A percentile compares a stretch with the other conserved stretches of the same genome.
phyloP scores from a whole-genome alignment of 2,329 filamentous ascomycete genomes.

The Albifimbria verrucaria region DNA sequence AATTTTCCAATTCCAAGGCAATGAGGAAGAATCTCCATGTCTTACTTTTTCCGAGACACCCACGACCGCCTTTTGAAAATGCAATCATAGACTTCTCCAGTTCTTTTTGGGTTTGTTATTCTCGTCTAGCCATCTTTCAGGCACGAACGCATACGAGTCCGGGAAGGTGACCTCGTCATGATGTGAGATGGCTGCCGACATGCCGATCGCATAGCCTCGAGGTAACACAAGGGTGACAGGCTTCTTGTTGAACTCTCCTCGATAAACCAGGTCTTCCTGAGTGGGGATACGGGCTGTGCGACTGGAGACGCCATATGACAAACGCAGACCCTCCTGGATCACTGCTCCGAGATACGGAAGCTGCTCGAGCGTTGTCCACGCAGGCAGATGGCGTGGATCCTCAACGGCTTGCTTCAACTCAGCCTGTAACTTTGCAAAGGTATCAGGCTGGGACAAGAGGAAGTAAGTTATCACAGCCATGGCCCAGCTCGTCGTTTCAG shows the following conservation, averaged over 20 bases:
- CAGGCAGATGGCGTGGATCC: slow-evolving; percentile 21
- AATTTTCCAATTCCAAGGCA: too few species aligned
- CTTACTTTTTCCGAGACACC: slow-evolving; percentile 30
- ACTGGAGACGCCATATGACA: slow-evolving; percentile 27
- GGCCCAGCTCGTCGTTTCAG: slow-evolving; percentile 27
- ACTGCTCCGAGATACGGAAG: slow-evolving; percentile 34
- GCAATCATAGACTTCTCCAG: slow-evolving; percentile 31
- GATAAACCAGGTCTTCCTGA: slow-evolving; percentile 27
- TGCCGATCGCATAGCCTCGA: slow-evolving; percentile 31
- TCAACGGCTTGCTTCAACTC: slow-evolving; percentile 23
- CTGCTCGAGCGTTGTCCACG: slow-evolving; percentile 26
- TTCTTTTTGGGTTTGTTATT: slow-evolving; percentile 12
- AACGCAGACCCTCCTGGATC: slow-evolving; percentile 30
- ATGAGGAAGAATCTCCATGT: too few species aligned
- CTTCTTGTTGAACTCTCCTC: slow-evolving; percentile 13
- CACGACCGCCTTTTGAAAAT: slow-evolving; percentile 34
- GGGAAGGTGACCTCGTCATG: slow-evolving; percentile 22
- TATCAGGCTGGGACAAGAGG: slow-evolving; percentile 26
- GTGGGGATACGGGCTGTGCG: slow-evolving; percentile 23
- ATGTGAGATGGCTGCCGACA: slow-evolving; percentile 32
- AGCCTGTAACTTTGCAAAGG: slow-evolving; percentile 18
- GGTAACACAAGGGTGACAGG: slow-evolving; percentile 24
- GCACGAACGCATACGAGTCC: slow-evolving; percentile 29
- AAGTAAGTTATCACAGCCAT: slow-evolving; percentile 29
- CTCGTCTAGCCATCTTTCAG: slow-evolving; percentile 34